These are phyloP conservation scores for Wallacemonas rigidus DNA, from an alignment of 208 protist species.

Conservation along the genomic window DNA sequence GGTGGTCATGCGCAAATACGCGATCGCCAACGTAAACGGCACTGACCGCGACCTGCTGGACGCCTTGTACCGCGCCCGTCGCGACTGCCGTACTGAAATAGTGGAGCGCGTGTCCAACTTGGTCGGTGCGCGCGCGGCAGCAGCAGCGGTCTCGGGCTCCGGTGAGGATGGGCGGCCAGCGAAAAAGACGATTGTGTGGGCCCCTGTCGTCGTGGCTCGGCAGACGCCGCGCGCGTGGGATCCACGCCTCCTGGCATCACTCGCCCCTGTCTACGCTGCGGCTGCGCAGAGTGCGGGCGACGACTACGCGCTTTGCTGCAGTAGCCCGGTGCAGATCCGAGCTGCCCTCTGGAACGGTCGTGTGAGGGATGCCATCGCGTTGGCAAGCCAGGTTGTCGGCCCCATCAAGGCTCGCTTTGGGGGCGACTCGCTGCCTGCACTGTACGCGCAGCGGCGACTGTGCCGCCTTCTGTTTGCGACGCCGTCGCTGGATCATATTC, in stretches of 20 bases:
- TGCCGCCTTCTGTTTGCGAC: constrained; percentile 35
- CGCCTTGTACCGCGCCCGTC: constrained; percentile 16
- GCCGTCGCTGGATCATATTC: constrained; percentile 21
- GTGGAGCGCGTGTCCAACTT: constrained; percentile 35
- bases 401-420: constrained; percentile 19
- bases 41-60: constrained; percentile 34
- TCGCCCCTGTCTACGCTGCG: constrained; percentile 23
- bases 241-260: constrained; percentile 22
- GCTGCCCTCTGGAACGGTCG: constrained; percentile 33
- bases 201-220: constrained; percentile 30
- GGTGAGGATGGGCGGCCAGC: background rate
- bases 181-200: constrained; percentile 35
- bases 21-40: constrained; percentile 28
- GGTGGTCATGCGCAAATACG: constrained; percentile 43
- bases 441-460: constrained; percentile 30
- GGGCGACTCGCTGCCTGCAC: constrained; percentile 20
- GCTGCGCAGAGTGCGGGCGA: constrained; percentile 5
- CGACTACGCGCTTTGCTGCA: constrained; percentile 27
- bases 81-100: constrained; percentile 21
- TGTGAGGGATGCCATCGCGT: constrained; percentile 21
- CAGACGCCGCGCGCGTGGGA: constrained; percentile 35
- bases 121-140: constrained; percentile 28
- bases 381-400: constrained; percentile 17
- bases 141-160: background rate
- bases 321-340: constrained; percentile 26